phyloP scores from a whole-genome alignment of 1,284 basidiomycete species.

The Wallemia hederae region DNA sequence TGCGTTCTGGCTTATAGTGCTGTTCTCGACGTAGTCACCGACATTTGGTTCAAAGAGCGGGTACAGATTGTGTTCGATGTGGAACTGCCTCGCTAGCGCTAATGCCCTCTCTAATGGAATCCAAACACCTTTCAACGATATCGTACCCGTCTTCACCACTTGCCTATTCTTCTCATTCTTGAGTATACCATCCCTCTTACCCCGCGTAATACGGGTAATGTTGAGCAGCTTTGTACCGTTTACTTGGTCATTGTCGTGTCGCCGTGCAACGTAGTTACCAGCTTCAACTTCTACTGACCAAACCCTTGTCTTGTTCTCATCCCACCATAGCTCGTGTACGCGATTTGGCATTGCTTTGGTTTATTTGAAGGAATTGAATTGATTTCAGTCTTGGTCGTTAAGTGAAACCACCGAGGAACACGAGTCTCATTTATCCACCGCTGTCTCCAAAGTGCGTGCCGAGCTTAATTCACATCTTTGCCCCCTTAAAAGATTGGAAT shows the following conservation, averaged over 20 bases:
- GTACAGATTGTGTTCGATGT: slow-evolving; percentile 2
- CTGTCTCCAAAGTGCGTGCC: no score
- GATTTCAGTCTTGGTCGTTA: no score
- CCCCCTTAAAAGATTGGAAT: no score
- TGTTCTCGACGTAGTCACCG: slow-evolving; percentile 2
- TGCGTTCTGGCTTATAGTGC: background rate
- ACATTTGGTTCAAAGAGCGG: slow-evolving; percentile 4
- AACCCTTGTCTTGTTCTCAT: slow-evolving; percentile 5
- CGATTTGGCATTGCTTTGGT: background rate
- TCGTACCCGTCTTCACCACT: slow-evolving; percentile 7
- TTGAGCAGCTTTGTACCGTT: slow-evolving; percentile 11
- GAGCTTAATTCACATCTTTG: no score
- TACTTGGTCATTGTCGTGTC: slow-evolving; percentile 7
- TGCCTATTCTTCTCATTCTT: slow-evolving; percentile 7
- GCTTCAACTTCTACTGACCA: slow-evolving; percentile 4
- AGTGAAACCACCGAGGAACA: no score
- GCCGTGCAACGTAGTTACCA: slow-evolving; percentile 3
- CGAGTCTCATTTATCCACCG: no score
- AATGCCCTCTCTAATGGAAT: slow-evolving; percentile 4
- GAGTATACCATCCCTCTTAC: slow-evolving; percentile 8
- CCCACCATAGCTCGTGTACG: slow-evolving; percentile 3
- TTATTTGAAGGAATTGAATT: background rate
- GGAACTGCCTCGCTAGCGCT: slow-evolving; percentile 3
- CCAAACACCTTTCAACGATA: slow-evolving; percentile 9
- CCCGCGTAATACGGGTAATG: slow-evolving; percentile 6